These are phyloP conservation scores for Inonotus obliquus DNA, from an alignment of 1,284 basidiomycete genomes.

Conservation along the genomic window DNA sequence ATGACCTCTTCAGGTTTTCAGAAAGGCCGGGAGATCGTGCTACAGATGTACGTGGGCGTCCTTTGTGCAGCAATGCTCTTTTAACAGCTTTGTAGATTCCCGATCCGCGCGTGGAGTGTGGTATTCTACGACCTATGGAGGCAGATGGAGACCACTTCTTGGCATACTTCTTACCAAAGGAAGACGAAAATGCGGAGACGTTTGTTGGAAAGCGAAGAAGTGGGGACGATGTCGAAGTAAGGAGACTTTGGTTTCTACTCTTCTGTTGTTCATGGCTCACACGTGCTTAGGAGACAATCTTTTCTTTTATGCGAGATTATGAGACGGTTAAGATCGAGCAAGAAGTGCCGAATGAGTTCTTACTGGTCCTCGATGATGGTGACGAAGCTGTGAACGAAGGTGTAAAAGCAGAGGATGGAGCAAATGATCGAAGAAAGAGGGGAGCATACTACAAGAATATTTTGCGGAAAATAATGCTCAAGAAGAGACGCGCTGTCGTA, in stretches of 20 bases:
- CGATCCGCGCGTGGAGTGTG: slow-evolving; percentile 76
- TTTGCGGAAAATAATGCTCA: slow-evolving; percentile 78
- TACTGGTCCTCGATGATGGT: slow-evolving; percentile 72
- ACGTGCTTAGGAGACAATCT: slow-evolving; percentile 50
- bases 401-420: slow-evolving; percentile 1
- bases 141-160: slow-evolving; percentile 84
- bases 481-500: slow-evolving; percentile 80
- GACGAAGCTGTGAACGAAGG: slow-evolving; percentile 15
- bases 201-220: slow-evolving; percentile 45
- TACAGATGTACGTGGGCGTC: slow-evolving; percentile 45
- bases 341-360: slow-evolving; percentile 79
- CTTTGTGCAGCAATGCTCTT: slow-evolving; percentile 3
- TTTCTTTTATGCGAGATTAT: slow-evolving; percentile 75
- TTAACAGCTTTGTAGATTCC: slow-evolving; percentile 43
- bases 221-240: slow-evolving; percentile 47
- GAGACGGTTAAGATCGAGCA: slow-evolving; percentile 81
- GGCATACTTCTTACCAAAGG: slow-evolving; percentile 82
- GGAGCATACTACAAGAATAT: slow-evolving; percentile 88
- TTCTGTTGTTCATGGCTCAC: slow-evolving; percentile 1
- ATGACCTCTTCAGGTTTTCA: slow-evolving; percentile 84
- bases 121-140: slow-evolving; percentile 82
- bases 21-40: slow-evolving; percentile 80
- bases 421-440: slow-evolving; percentile 34
- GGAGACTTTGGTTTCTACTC: neutral
- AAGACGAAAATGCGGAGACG: slow-evolving; percentile 63